Conservation (phyloP, 305 asterid species). For the Solanum chacoense region DNA sequence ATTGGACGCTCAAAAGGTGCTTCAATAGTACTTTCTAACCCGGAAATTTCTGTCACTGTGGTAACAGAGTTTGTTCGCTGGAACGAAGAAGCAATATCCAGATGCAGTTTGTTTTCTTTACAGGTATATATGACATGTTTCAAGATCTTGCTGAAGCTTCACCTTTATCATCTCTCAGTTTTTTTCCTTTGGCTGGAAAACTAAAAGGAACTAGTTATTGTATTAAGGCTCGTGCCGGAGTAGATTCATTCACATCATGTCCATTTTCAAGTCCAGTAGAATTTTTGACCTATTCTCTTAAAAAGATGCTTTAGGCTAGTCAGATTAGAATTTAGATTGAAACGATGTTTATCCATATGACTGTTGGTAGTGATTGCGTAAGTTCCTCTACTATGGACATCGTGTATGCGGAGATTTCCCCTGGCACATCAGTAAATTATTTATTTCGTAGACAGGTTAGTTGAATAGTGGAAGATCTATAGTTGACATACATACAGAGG, state of each 20-base stretch:
- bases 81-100: slow-evolving; percentile 91
- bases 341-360: neutral
- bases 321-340: neutral
- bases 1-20: slow-evolving; percentile 94
- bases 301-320: neutral
- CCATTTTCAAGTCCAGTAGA: neutral
- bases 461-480: neutral
- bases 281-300: neutral
- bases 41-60: slow-evolving; percentile 79
- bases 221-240: neutral
- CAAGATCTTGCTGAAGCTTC: neutral
- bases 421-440: neutral
- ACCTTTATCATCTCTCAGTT: neutral
- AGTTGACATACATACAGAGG: neutral
- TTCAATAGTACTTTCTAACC: slow-evolving; percentile 60
- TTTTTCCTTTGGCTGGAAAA: neutral
- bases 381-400: neutral
- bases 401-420: neutral
- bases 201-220: neutral
- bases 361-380: neutral
- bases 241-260: neutral
- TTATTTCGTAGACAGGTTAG: neutral
- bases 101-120: slow-evolving; percentile 67
- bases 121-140: slow-evolving; percentile 36
- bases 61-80: slow-evolving; percentile 95